These are phyloP conservation scores for Cladophialophora carrionii DNA, from an alignment of 2,329 filamentous ascomycete species.

Conservation along the genomic window DNA sequence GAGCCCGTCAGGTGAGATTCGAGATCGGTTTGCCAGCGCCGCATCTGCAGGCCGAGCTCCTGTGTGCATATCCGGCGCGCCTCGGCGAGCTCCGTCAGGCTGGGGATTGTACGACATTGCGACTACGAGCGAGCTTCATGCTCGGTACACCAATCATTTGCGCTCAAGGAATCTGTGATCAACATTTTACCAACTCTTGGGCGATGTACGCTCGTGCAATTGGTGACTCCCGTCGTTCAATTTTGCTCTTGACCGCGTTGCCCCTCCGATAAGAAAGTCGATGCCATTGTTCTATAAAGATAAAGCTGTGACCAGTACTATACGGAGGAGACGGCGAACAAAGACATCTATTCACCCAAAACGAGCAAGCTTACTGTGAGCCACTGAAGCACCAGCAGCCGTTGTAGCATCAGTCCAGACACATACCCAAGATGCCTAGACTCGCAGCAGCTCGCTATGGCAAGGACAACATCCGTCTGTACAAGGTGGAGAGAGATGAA, in stretches of 20 bases:
- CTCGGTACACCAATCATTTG: constrained; percentile 25
- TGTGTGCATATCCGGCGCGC: constrained; percentile 9
- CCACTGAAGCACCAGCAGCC: neutral
- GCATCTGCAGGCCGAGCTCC: neutral
- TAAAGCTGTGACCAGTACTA: constrained; percentile 1
- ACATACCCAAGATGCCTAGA: constrained; percentile 40
- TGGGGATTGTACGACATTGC: constrained; percentile 24
- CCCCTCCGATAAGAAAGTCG: constrained; percentile 30
- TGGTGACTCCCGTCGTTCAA: constrained; percentile 21
- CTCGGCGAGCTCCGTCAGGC: constrained; percentile 33
- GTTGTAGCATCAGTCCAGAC: neutral
- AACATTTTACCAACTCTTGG: constrained; percentile 28
- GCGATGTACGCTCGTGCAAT: constrained; percentile 24
- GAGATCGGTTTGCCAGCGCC: neutral
- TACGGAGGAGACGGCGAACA: neutral
- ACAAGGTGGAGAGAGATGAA: constrained; percentile 85
- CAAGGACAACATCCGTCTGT: constrained; percentile 96
- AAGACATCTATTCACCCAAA: constrained; percentile 1
- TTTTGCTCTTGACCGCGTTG: constrained; percentile 12
- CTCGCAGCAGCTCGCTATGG: constrained; percentile 54
- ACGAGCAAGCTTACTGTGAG: constrained; percentile 1
- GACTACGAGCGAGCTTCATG: constrained; percentile 2
- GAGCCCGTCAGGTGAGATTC: constrained; percentile 11
- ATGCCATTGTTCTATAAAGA: constrained; percentile 17
- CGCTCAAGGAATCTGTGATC: constrained; percentile 28